These are phyloP conservation scores for Teunomyces kruisii DNA, from an alignment of 805 yeast genomes.

Conservation along the genomic window DNA sequence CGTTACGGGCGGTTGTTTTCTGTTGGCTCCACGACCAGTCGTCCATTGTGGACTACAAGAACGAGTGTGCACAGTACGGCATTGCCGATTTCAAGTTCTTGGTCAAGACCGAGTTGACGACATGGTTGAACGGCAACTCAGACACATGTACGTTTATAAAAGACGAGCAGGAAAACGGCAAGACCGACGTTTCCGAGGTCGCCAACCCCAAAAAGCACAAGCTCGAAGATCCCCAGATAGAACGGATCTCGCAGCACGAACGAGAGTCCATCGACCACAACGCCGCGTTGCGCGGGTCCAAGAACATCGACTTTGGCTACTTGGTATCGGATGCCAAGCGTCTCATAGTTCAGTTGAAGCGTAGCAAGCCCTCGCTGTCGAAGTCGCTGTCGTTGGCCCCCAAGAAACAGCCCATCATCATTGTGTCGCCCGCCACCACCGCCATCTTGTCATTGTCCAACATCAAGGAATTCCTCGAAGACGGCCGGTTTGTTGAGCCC, in stretches of 20 bases:
- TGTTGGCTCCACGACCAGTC: conserved; percentile 78
- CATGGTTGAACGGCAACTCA: conserved; percentile 75
- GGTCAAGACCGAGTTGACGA: conserved; percentile 79
- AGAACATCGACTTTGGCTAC: conserved; percentile 64
- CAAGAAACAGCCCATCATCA: conserved; percentile 43
- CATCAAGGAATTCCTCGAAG: conserved; percentile 54
- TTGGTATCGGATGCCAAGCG: conserved; percentile 65
- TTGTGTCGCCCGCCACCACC: conserved; percentile 46
- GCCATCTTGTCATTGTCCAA: conserved; percentile 40
- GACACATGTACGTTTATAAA: conserved; percentile 57
- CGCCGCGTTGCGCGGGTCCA: conserved; percentile 62
- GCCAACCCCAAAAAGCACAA: conserved; percentile 10
- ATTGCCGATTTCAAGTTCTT: conserved; percentile 75
- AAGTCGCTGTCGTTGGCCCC: conserved; percentile 44
- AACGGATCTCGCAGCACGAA: conserved; percentile 47
- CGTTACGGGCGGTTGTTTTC: conserved; percentile 62
- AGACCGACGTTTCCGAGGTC: conserved; percentile 1
- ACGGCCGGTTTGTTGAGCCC: conserved; percentile 66
- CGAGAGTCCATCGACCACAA: conserved; percentile 57
- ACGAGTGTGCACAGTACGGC: conserved; percentile 62
- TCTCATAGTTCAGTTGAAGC: conserved; percentile 53
- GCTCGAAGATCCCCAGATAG: conserved; percentile 48
- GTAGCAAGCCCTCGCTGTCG: conserved; percentile 63
- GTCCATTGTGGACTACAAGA: conserved; percentile 77
- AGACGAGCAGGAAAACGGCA: conserved; percentile 13